phyloP scores from a whole-genome alignment of 2,329 filamentous ascomycete genomes.

The Fusarium clavum region DNA sequence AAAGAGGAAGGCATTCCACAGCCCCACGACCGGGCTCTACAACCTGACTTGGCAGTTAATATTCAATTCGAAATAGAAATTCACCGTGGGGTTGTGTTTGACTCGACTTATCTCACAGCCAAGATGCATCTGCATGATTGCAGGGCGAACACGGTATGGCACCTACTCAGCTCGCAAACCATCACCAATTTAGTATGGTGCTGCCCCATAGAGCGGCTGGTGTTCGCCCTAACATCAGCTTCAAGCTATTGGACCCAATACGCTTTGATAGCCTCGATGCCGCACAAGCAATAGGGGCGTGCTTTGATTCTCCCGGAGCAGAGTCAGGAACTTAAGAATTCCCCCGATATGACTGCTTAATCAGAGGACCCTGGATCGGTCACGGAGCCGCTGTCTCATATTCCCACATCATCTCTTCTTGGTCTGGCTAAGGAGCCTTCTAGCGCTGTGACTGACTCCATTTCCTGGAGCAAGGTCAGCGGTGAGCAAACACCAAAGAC shows the following conservation, averaged over 20 bases:
- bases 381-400: slow-evolving; percentile 35
- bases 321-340: slow-evolving; percentile 4
- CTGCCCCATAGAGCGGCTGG: slow-evolving; percentile 22
- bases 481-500: slow-evolving; percentile 12
- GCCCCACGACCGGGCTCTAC: background rate
- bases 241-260: slow-evolving; percentile 2
- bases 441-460: slow-evolving; percentile 18
- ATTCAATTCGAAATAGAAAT: background rate
- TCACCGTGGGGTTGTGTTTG: background rate
- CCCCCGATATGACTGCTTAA: slow-evolving; percentile 12
- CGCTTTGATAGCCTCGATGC: slow-evolving; percentile 7
- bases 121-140: background rate
- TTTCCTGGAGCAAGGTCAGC: slow-evolving; percentile 15
- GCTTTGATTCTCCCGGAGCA: slow-evolving; percentile 12
- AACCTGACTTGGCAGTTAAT: background rate
- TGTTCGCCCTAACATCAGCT: slow-evolving; percentile 20
- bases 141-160: background rate
- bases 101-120: background rate
- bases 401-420: slow-evolving; percentile 5
- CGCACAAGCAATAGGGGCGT: slow-evolving; percentile 28
- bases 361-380: slow-evolving; percentile 25
- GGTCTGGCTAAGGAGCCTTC: slow-evolving; percentile 7
- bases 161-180: slow-evolving; percentile 22
- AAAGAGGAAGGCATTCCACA: background rate
- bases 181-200: slow-evolving; percentile 23